phyloP scores from a whole-genome alignment of 2,329 filamentous ascomycete genomes.

The Pseudogymnoascus sp. region DNA sequence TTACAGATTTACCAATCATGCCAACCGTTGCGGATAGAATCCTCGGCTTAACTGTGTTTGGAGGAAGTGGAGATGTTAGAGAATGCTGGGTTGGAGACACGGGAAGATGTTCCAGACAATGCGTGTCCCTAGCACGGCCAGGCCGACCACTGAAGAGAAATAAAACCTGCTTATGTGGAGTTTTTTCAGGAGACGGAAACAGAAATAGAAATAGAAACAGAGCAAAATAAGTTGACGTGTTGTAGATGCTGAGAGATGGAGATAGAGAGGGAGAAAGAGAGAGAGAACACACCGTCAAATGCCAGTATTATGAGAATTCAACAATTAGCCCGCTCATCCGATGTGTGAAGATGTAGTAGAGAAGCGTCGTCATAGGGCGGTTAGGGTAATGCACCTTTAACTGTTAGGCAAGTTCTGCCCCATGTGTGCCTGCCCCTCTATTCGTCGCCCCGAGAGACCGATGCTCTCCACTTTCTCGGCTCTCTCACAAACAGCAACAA shows the following conservation, averaged over 20 bases:
- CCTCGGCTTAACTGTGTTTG: background rate
- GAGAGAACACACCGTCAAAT: too few relatives aligned
- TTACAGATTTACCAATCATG: constrained; percentile 7
- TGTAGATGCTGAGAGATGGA: background rate
- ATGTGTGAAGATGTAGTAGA: background rate
- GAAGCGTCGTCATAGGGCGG: background rate
- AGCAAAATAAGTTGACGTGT: background rate
- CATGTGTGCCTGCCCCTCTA: background rate
- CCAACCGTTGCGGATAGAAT: background rate
- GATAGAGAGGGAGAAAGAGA: background rate
- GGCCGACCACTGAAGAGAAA: background rate
- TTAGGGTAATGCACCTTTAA: background rate
- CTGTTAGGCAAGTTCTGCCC: background rate
- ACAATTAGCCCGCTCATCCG: background rate
- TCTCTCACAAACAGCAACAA: constrained; percentile 8
- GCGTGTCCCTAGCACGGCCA: background rate
- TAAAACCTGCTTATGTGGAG: background rate
- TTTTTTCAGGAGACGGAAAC: background rate
- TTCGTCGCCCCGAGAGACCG: constrained; percentile 4
- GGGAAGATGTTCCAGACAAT: constrained; percentile 4
- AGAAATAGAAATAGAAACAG: background rate
- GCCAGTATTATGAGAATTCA: too few relatives aligned
- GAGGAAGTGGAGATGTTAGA: constrained; percentile 4
- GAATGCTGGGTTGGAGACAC: constrained; percentile 1
- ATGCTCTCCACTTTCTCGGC: background rate